Evolutionary conservation across 768 basidiomycete genomes (phyloP).

Genomic region (Russula abietina): DNA sequence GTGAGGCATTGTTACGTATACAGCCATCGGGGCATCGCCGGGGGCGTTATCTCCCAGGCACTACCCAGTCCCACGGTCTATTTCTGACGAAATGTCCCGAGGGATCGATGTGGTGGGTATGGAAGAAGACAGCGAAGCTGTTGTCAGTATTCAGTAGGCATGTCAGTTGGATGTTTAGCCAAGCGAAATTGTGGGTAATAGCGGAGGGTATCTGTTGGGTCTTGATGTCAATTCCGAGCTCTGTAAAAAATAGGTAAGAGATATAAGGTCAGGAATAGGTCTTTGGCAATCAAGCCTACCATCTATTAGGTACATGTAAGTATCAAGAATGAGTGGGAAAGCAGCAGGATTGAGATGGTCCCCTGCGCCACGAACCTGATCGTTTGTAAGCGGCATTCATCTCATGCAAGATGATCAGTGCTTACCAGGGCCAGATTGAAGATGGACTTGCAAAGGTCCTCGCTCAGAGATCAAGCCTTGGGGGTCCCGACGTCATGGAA

Average conservation of each 20-base stretch:
- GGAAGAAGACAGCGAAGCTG: conserved; percentile 57
- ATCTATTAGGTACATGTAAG: conserved; percentile 65
- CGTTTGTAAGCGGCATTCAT: conserved; percentile 6
- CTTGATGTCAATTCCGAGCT: conserved; percentile 57
- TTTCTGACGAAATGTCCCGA: conserved; percentile 57
- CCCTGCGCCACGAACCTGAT: conserved; percentile 53
- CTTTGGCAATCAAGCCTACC: conserved; percentile 39
- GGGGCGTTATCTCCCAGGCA: conserved; percentile 55
- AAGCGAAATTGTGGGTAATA: conserved; percentile 51
- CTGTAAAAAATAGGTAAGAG: conserved; percentile 33
- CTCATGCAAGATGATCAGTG: conserved; percentile 2
- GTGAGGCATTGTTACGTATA: no score
- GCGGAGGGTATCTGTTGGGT: conserved; percentile 54
- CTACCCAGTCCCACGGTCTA: conserved; percentile 81
- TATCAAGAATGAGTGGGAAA: conserved; percentile 67
- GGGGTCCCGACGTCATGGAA: conserved; percentile 55
- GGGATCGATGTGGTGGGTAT: conserved; percentile 42
- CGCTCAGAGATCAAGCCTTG: conserved; percentile 42
- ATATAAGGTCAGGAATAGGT: not conserved
- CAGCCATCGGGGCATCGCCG: no score
- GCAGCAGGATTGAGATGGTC: conserved; percentile 47
- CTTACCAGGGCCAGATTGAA: conserved; percentile 32
- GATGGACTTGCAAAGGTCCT: conserved; percentile 38
- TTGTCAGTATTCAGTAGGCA: conserved; percentile 50
- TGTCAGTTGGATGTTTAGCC: conserved; percentile 47